phyloP scores from a whole-genome alignment of 352 stramenopile genomes.

The Globisporangium perplexum region DNA sequence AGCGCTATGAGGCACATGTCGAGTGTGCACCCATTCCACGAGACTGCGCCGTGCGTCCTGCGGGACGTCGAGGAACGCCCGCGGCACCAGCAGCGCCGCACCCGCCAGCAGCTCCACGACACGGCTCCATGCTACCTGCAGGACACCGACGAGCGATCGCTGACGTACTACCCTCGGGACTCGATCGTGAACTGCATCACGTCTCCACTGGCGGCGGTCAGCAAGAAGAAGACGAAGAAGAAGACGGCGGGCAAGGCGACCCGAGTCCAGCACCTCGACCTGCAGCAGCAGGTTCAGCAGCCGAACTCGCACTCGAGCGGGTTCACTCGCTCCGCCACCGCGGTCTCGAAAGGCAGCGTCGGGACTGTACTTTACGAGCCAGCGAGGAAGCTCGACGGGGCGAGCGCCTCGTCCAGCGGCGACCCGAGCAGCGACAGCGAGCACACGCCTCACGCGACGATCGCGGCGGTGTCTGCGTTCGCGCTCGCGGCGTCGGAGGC shows the following conservation, averaged over 20 bases:
- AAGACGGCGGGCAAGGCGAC: neutral
- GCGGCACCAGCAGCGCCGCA: neutral
- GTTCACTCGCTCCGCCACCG: too few relatives aligned
- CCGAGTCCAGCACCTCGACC: constrained; percentile 1
- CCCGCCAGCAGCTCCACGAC: neutral
- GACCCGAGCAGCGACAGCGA: constrained; percentile 1
- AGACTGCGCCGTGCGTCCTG: constrained; percentile 9
- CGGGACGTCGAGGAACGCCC: neutral
- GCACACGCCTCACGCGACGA: constrained; percentile 17
- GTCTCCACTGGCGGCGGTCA: neutral
- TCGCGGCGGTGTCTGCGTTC: constrained; percentile 50
- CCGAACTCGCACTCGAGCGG: neutral
- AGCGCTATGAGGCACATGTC: constrained; percentile 1
- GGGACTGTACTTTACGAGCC: constrained; percentile 12
- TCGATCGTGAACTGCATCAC: constrained; percentile 15
- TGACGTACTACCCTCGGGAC: constrained; percentile 11
- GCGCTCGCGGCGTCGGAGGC: constrained; percentile 38
- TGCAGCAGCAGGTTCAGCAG: neutral
- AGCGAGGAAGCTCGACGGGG: neutral
- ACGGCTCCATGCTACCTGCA: neutral
- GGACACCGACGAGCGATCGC: neutral
- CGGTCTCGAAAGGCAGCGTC: constrained; percentile 7
- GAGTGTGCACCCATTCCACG: constrained; percentile 9
- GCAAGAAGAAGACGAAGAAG: neutral
- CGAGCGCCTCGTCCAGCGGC: too few relatives aligned